Evolutionary conservation across 1,284 basidiomycete genomes (phyloP).

Genomic region (Ganoderma sinense): DNA sequence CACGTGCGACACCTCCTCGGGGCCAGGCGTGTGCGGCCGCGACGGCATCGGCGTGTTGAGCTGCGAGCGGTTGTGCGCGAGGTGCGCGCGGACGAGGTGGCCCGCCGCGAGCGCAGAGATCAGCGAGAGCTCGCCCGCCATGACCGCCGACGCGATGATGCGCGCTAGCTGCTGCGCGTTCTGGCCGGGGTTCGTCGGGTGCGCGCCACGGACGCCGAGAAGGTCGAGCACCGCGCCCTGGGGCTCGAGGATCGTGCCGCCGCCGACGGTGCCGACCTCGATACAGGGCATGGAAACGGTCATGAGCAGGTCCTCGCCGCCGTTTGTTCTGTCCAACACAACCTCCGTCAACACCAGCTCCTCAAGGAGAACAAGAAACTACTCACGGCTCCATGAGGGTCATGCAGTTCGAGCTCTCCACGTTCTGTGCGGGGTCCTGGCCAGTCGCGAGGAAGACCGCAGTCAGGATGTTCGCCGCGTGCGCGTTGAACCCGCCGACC

Average conservation of each 20-base stretch:
- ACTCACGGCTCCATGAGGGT: constrained; percentile 97
- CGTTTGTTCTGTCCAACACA: constrained; percentile 70
- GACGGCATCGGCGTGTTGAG: constrained; percentile 72
- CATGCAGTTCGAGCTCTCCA: constrained; percentile 98
- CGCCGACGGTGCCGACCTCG: constrained; percentile 96
- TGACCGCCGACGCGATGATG: constrained; percentile 88
- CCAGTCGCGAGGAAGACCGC: constrained; percentile 97
- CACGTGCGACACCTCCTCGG: constrained; percentile 23
- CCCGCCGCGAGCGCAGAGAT: constrained; percentile 92
- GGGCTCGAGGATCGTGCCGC: constrained; percentile 91
- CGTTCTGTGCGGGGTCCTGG: constrained; percentile 99
- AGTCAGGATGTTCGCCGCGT: constrained; percentile 97
- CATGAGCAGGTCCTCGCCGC: constrained; percentile 90
- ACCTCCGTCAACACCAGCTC: background rate
- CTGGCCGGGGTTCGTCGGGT: constrained; percentile 82
- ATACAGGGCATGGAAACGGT: constrained; percentile 96
- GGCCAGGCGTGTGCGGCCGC: constrained; percentile 68
- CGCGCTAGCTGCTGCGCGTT: constrained; percentile 90
- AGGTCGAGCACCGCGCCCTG: constrained; percentile 92
- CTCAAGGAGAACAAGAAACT: background rate
- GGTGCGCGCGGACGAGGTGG: constrained; percentile 89
- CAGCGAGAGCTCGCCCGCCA: constrained; percentile 94
- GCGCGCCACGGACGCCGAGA: constrained; percentile 90
- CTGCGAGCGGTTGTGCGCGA: constrained; percentile 83
- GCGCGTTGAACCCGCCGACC: constrained; percentile 98